phyloP scores from a whole-genome alignment of 257 asterid species.

The Capsicum chinense region DNA sequence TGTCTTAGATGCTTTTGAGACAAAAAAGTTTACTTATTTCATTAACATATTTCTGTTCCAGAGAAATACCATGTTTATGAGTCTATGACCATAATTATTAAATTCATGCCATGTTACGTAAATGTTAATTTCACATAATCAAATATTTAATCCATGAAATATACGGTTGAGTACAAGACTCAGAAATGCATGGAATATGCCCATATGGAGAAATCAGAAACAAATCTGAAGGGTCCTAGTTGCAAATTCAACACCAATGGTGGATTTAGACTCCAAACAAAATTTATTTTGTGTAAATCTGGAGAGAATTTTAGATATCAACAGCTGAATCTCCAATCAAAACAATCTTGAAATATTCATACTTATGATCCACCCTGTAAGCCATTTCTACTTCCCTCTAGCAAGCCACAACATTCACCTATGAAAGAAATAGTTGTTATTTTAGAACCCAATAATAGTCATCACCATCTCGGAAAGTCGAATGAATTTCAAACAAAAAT shows the following conservation, averaged over 20 bases:
- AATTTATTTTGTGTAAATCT: constrained; percentile 54
- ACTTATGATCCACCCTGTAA: constrained; percentile 54
- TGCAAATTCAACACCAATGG: constrained; percentile 60
- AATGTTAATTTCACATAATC: background rate
- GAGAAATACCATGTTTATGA: background rate
- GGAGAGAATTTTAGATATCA: constrained; percentile 53
- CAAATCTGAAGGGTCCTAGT: constrained; percentile 57
- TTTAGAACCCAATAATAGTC: background rate
- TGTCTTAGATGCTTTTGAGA: background rate
- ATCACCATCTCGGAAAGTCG: background rate
- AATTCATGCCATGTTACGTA: background rate
- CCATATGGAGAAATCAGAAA: background rate
- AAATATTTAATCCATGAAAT: background rate
- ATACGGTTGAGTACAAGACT: background rate
- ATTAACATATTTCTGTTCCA: background rate
- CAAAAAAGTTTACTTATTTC: background rate
- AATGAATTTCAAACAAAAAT: background rate
- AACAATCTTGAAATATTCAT: constrained; percentile 51
- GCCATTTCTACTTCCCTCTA: constrained; percentile 38
- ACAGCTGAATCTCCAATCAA: constrained; percentile 56
- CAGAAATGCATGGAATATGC: background rate
- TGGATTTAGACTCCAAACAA: constrained; percentile 54
- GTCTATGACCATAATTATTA: background rate
- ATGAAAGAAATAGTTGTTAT: background rate
- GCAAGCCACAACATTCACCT: background rate